Percentiles rank a stretch among this genome's conserved stretches.
These are phyloP conservation scores for Dalbergia cochinchinensis DNA, from an alignment of 306 rosid genomes.

Conservation along the genomic window DNA sequence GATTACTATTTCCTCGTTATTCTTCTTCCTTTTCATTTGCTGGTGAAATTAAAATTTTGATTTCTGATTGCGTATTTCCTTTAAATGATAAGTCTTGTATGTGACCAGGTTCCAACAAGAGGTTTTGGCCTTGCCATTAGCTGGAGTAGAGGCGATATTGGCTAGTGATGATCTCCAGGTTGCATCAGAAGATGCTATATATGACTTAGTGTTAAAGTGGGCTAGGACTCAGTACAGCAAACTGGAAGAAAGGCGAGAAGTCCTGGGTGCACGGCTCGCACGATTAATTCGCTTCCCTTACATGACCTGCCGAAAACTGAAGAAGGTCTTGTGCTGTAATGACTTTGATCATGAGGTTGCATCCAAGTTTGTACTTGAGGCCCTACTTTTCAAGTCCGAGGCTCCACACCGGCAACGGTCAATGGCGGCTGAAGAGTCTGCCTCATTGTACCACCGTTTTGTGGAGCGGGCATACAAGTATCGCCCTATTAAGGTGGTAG, in stretches of 20 bases:
- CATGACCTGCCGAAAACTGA: conserved; percentile 93
- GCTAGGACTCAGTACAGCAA: conserved; percentile 71
- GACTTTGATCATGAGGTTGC: conserved; percentile 92
- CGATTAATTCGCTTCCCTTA: conserved; percentile 87
- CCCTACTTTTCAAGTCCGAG: conserved; percentile 93
- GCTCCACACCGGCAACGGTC: conserved; percentile 91
- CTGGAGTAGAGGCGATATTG: conserved; percentile 91
- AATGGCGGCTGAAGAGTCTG: conserved; percentile 79
- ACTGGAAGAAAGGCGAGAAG: conserved; percentile 84
- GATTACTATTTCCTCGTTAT: conserved; percentile 1
- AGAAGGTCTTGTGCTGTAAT: conserved; percentile 83
- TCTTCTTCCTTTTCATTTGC: background rate
- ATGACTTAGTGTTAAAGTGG: conserved; percentile 95
- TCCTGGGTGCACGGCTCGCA: conserved; percentile 77
- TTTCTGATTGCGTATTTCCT: conserved; percentile 16
- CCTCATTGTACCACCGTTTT: conserved; percentile 68
- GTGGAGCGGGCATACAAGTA: conserved; percentile 95
- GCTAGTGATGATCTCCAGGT: conserved; percentile 94
- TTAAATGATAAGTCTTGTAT: conserved; percentile 41
- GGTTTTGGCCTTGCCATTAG: conserved; percentile 86
- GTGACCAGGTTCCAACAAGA: conserved; percentile 85
- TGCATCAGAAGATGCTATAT: conserved; percentile 97
- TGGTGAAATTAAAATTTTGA: background rate
- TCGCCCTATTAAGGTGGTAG: conserved; percentile 97
- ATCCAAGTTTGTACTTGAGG: conserved; percentile 89